Base-by-base conservation (phyloP, 1,139 yeast genomes). In the Suhomyces maxii region DNA sequence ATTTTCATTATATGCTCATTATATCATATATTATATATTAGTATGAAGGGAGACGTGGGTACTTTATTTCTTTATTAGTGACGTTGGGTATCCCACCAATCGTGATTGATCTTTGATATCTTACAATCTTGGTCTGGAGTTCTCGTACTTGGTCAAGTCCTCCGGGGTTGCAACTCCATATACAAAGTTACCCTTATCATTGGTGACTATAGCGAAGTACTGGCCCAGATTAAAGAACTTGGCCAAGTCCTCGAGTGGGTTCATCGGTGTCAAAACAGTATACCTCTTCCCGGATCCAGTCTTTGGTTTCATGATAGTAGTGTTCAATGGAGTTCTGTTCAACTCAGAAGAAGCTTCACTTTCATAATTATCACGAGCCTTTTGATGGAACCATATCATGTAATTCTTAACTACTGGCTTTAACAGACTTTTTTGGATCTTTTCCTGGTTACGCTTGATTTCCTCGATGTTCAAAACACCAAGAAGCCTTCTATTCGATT, bases 91-190 rank as follows among this genome's bases (percentile, higher is more conserved):
- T 12, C n/a, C 13, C 23, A 2, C 6, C 6, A 1, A 18, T 18
- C 23, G 23, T 18, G 26, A 26, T 42, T 18, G 23, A 18, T 18
- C 23, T 18, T 18, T 18, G 23, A 18, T 18, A 18, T 18, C 23
- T 18, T 59, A 73, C 45, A 76, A 61, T 46, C 66, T 68, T 25
- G 86, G 86, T 48, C 86, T 69, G 34, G 80, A 69, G 51, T 76
- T 71, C 51, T 78, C 82, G 56, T 73, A 82, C 56, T 71, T 73
- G 13, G 67, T 70, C 54, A 82, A 66, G 59, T 82, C 87, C 48
- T 80, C 83, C n/a, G 82, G 81, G 0, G 84, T 80, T 31, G 83
- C 85, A 7, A 82, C 86, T 5, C 86, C 87, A 49, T 82, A 73
- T 10, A 82, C 86, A 59, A 81, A 76, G 48, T 73, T 69, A 8